phyloP scores from a whole-genome alignment of 2,329 filamentous ascomycete species.

The Albophoma yamanashiensis region DNA sequence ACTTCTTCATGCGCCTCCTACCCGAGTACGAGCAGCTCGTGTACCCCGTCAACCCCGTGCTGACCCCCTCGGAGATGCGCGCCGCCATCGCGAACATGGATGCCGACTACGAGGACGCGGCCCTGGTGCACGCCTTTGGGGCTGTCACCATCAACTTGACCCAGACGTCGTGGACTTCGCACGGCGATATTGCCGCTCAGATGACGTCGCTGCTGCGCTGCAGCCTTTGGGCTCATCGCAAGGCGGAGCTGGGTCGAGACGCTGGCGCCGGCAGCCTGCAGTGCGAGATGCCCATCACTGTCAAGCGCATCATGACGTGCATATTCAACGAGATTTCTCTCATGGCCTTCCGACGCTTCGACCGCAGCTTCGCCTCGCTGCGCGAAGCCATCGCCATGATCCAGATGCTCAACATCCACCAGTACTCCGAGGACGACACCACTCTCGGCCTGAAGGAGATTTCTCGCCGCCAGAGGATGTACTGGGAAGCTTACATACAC shows the following conservation, averaged over 20 bases:
- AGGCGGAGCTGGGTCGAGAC: slow-evolving; percentile 17
- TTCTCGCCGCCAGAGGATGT: slow-evolving; percentile 10
- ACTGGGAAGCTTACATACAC: slow-evolving; percentile 14
- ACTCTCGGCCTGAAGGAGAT: slow-evolving; percentile 7
- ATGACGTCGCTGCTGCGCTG: slow-evolving; percentile 17
- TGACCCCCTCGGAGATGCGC: slow-evolving; percentile 19
- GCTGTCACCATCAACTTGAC: slow-evolving; percentile 25
- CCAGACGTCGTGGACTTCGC: slow-evolving; percentile 15
- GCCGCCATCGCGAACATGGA: slow-evolving; percentile 21
- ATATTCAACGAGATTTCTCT: slow-evolving; percentile 40
- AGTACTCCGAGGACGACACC: slow-evolving; percentile 19
- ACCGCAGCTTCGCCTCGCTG: slow-evolving; percentile 36
- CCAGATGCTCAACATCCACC: slow-evolving; percentile 30
- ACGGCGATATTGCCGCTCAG: slow-evolving; percentile 17
- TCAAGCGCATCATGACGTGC: slow-evolving; percentile 35
- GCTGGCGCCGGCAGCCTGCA: slow-evolving; percentile 21
- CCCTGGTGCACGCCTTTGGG: slow-evolving; percentile 23
- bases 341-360: slow-evolving; percentile 33
- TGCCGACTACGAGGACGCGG: slow-evolving; percentile 19
- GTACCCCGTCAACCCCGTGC: slow-evolving; percentile 25
- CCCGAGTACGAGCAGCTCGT: slow-evolving; percentile 23
- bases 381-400: slow-evolving; percentile 34
- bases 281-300: slow-evolving; percentile 25
- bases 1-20: slow-evolving; percentile 22
- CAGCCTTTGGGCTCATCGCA: slow-evolving; percentile 12